Percentiles rank a stretch among this genome's conserved stretches.
These are phyloP conservation scores for Mycena pura DNA, from an alignment of 768 basidiomycete species.

Conservation along the genomic window DNA sequence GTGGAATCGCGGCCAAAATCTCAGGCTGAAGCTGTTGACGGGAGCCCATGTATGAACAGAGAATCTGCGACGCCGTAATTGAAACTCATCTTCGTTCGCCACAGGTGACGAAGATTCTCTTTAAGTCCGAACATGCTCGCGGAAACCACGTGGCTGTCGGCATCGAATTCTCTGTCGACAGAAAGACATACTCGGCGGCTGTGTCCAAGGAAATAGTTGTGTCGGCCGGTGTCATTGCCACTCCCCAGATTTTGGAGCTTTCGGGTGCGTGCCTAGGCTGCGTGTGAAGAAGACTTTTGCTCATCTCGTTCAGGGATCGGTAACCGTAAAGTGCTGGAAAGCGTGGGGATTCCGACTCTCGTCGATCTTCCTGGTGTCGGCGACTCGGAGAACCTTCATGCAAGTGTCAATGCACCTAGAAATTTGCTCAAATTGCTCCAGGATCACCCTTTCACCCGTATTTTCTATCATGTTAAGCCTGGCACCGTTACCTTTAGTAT, in stretches of 20 bases:
- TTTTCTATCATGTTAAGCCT: not conserved
- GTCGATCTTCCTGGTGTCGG: slow-evolving; percentile 41
- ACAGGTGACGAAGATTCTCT: slow-evolving; percentile 16
- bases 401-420: not conserved
- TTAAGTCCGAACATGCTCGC: not conserved
- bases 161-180: not conserved
- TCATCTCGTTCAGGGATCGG: slow-evolving; percentile 34
- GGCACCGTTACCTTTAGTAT: slow-evolving; percentile 13
- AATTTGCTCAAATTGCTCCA: not conserved
- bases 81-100: not conserved
- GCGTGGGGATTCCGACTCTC: slow-evolving; percentile 25
- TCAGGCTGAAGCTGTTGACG: too few species aligned
- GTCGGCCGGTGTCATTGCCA: slow-evolving; percentile 1
- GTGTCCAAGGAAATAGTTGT: slow-evolving; percentile 7
- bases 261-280: slow-evolving; percentile 5
- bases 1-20: too few species aligned
- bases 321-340: slow-evolving; percentile 17
- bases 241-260: slow-evolving; percentile 11
- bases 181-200: not conserved
- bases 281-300: not conserved
- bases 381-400: slow-evolving; percentile 39
- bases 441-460: not conserved
- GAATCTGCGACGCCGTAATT: not conserved
- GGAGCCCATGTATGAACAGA: slow-evolving; percentile 14
- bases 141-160: slow-evolving; percentile 4